phyloP scores from a whole-genome alignment of 1,284 basidiomycete species.

The Cutaneotrichosporon cyanovorans region DNA sequence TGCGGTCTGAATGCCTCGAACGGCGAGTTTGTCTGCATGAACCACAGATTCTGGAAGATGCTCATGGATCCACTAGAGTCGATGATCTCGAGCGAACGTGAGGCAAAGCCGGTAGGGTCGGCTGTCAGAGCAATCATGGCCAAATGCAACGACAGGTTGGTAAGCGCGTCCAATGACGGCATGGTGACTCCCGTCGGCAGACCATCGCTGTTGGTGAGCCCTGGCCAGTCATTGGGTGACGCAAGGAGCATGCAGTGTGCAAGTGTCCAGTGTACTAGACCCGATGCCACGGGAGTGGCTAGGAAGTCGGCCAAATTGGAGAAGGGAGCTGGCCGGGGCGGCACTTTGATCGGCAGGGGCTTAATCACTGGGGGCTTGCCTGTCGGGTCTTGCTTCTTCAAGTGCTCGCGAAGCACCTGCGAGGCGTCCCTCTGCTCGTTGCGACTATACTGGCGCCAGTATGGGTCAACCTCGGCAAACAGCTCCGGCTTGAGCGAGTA shows the following conservation, averaged over 20 bases:
- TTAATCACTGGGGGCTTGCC: slow-evolving; percentile 58
- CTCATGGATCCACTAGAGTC: slow-evolving; percentile 49
- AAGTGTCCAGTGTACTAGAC: slow-evolving; percentile 32
- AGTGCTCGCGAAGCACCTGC: slow-evolving; percentile 60
- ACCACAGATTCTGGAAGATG: slow-evolving; percentile 55
- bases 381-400: slow-evolving; percentile 49
- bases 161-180: slow-evolving; percentile 50
- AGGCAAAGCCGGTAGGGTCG: slow-evolving; percentile 57
- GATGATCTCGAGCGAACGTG: slow-evolving; percentile 53
- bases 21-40: slow-evolving; percentile 64
- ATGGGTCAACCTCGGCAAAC: slow-evolving; percentile 85
- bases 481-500: slow-evolving; percentile 81
- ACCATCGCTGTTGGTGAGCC: slow-evolving; percentile 11
- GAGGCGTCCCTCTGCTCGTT: slow-evolving; percentile 96
- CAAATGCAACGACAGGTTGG: slow-evolving; percentile 81
- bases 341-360: slow-evolving; percentile 61
- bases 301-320: slow-evolving; percentile 31
- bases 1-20: slow-evolving; percentile 65
- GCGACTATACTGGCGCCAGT: slow-evolving; percentile 91
- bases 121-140: slow-evolving; percentile 73
- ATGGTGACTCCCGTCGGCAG: slow-evolving; percentile 15
- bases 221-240: slow-evolving; percentile 25
- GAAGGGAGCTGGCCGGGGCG: slow-evolving; percentile 25
- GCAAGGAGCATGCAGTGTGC: slow-evolving; percentile 34
- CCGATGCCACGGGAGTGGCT: slow-evolving; percentile 23